phyloP scores from a whole-genome alignment of 2,329 filamentous ascomycete species.

The Pestalotiopsis sp. region DNA sequence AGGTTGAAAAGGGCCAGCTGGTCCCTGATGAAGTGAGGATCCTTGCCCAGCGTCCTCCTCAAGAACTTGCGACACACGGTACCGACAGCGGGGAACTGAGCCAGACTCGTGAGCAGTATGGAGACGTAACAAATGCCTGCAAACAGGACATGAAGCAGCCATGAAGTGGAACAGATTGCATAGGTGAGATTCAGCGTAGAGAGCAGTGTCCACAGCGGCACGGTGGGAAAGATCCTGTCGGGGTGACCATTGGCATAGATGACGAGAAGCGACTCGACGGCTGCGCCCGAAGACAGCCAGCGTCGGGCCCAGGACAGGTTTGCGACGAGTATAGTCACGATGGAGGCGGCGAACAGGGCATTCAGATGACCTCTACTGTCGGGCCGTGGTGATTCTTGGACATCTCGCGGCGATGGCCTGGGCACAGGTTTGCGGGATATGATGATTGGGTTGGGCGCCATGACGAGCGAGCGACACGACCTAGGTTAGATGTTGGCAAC shows the following conservation, averaged over 20 bases:
- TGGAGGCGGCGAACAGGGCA: neutral
- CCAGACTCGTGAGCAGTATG: conserved; percentile 45
- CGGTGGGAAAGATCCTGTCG: conserved; percentile 42
- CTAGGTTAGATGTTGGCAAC: neutral
- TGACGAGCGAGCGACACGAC: neutral
- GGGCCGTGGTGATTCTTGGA: neutral
- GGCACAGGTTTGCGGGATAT: conserved; percentile 18
- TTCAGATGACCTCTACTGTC: neutral
- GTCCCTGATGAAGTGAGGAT: conserved; percentile 53
- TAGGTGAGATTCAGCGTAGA: conserved; percentile 49
- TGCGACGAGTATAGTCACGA: neutral
- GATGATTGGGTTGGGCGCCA: conserved; percentile 11
- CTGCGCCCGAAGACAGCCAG: conserved; percentile 8
- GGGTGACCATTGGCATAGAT: conserved; percentile 35
- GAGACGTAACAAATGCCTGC: conserved; percentile 41
- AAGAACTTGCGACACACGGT: neutral
- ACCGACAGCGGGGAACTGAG: conserved; percentile 40
- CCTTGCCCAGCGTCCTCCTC: conserved; percentile 39
- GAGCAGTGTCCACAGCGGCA: conserved; percentile 50
- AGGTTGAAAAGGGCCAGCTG: conserved; percentile 44
- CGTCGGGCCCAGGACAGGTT: conserved; percentile 9
- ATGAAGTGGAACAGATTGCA: conserved; percentile 51
- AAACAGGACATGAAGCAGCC: conserved; percentile 51
- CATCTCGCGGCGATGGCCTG: neutral
- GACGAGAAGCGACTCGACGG: conserved; percentile 22